A percentile compares a stretch with the other conserved stretches of the same genome.
phyloP scores from a whole-genome alignment of 306 rosid genomes.

The Lupinus albus region DNA sequence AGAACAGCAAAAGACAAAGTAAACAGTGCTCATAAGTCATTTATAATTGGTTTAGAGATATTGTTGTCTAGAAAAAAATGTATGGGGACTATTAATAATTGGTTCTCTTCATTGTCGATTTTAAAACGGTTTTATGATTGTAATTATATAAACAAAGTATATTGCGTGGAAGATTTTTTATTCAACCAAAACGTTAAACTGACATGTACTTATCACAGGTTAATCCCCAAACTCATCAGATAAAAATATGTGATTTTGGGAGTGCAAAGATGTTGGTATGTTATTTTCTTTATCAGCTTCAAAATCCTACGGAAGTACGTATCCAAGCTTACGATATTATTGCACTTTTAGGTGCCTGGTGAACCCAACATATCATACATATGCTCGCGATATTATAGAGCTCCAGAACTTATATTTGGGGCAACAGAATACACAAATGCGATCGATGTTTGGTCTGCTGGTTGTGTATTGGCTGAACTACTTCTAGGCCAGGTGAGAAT shows the following conservation, averaged over 20 bases:
- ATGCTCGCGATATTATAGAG: constrained; percentile 92
- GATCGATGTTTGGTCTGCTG: constrained; percentile 95
- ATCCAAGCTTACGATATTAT: constrained; percentile 35
- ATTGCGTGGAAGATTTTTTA: constrained; percentile 9
- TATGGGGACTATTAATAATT: not conserved
- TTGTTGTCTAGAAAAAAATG: not conserved
- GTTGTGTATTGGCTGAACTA: constrained; percentile 93
- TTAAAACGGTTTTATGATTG: constrained; percentile 3
- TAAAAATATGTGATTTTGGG: constrained; percentile 96
- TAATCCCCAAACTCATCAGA: constrained; percentile 82
- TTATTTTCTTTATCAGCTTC: constrained; percentile 2
- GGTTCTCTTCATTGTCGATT: not conserved
- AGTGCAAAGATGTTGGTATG: constrained; percentile 97
- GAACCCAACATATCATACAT: constrained; percentile 97
- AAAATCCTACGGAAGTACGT: constrained; percentile 11
- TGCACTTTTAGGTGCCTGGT: constrained; percentile 71
- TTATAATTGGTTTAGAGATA: not conserved
- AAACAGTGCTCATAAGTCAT: not conserved
- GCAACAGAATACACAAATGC: constrained; percentile 95
- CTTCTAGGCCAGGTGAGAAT: constrained; percentile 84
- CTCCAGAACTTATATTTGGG: constrained; percentile 97
- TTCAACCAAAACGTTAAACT: constrained; percentile 21
- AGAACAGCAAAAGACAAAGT: not conserved
- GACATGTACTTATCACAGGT: constrained; percentile 54
- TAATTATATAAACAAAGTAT: not conserved